Conservation (phyloP, 2,329 filamentous ascomycete species). For the Sarocladium strictum region DNA sequence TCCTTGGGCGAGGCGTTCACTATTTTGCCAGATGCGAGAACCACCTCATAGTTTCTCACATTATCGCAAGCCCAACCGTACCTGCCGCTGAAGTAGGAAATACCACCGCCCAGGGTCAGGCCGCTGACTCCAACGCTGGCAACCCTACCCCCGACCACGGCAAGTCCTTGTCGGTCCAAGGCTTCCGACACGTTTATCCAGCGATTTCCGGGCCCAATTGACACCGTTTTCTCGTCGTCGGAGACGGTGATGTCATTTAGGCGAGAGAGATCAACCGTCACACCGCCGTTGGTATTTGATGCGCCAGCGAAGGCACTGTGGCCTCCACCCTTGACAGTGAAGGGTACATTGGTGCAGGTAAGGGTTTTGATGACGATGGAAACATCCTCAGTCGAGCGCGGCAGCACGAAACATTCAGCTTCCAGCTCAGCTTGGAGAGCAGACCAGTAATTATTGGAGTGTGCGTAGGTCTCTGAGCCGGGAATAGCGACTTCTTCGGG, state of each 20-base stretch:
- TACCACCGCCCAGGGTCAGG: conserved; percentile 40
- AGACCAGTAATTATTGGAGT: neutral
- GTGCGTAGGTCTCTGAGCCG: neutral
- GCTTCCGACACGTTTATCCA: conserved; percentile 36
- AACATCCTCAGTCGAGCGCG: neutral
- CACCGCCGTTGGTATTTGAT: conserved; percentile 29
- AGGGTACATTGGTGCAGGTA: conserved; percentile 18
- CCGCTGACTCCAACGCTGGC: conserved; percentile 37
- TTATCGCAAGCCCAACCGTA: conserved; percentile 43
- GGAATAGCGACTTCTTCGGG: neutral
- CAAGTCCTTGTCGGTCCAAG: conserved; percentile 30
- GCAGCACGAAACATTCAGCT: neutral
- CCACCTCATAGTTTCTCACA: conserved; percentile 38
- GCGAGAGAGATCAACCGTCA: conserved; percentile 36
- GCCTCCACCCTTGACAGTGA: conserved; percentile 47
- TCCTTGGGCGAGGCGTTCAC: conserved; percentile 30
- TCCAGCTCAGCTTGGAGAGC: neutral
- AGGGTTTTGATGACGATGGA: neutral
- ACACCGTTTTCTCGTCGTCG: conserved; percentile 26
- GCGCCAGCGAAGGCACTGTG: conserved; percentile 41
- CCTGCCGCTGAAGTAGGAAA: conserved; percentile 39
- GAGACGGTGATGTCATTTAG: conserved; percentile 30
- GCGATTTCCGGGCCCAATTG: conserved; percentile 35
- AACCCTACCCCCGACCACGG: conserved; percentile 34
- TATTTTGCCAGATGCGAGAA: conserved; percentile 38